These are phyloP conservation scores for Priceomyces medius DNA, from an alignment of 805 yeast genomes.

Conservation along the genomic window DNA sequence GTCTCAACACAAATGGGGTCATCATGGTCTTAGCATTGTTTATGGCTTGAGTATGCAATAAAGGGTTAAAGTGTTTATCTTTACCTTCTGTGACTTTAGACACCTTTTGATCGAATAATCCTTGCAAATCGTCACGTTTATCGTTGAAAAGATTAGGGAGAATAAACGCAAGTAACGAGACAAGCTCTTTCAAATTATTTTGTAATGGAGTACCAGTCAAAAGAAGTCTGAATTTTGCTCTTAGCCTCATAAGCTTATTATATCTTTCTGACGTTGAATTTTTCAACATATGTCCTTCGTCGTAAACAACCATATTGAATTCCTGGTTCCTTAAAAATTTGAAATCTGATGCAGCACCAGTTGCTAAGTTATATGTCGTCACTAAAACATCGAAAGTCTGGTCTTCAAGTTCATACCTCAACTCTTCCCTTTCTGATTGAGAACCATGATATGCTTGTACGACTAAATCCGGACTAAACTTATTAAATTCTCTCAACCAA, in stretches of 20 bases:
- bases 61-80: conserved; percentile 63
- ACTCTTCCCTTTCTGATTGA: conserved; percentile 77
- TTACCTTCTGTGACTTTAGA: conserved; percentile 52
- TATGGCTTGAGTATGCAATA: conserved; percentile 87
- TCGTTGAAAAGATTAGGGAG: conserved; percentile 79
- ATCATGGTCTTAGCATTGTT: conserved; percentile 94
- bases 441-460: conserved; percentile 96
- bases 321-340: conserved; percentile 69
- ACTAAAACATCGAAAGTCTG: conserved; percentile 81
- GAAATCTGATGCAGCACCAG: conserved; percentile 80
- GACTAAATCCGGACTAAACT: conserved; percentile 76
- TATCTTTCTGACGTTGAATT: conserved; percentile 88
- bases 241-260: conserved; percentile 76
- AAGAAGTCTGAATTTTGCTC: conserved; percentile 79
- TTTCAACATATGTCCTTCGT: conserved; percentile 96
- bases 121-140: conserved; percentile 76
- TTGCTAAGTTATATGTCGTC: conserved; percentile 89
- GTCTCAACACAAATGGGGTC: conserved; percentile 94
- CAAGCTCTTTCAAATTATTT: conserved; percentile 85
- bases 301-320: conserved; percentile 89
- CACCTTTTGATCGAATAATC: conserved; percentile 84
- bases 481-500: conserved; percentile 92
- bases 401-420: conserved; percentile 64
- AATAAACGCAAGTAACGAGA: conserved; percentile 87
- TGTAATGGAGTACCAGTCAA: conserved; percentile 97